Evolutionary conservation across 768 basidiomycete species (phyloP).

Genomic region (Crepidotus variabilis): DNA sequence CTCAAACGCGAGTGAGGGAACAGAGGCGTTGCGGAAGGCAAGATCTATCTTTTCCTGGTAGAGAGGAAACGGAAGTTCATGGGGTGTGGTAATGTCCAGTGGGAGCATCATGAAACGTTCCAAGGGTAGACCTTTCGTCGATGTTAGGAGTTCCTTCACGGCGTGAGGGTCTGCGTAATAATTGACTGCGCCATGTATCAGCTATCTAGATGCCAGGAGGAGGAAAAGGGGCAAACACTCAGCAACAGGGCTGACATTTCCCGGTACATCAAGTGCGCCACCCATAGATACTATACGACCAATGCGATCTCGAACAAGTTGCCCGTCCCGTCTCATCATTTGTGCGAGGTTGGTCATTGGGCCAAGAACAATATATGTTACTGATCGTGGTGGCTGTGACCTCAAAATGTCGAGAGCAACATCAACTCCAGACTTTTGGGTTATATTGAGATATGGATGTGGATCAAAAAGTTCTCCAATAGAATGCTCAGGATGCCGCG

Average conservation of each 20-base stretch:
- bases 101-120: slow-evolving; percentile 70
- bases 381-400: slow-evolving; percentile 41
- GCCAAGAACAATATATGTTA: slow-evolving; percentile 73
- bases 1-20: slow-evolving; percentile 40
- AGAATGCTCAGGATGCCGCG: slow-evolving; percentile 65
- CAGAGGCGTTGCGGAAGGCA: slow-evolving; percentile 43
- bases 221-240: slow-evolving; percentile 59
- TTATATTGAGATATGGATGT: slow-evolving; percentile 44
- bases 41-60: slow-evolving; percentile 61
- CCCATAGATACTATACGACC: slow-evolving; percentile 89
- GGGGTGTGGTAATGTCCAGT: slow-evolving; percentile 79
- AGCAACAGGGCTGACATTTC: slow-evolving; percentile 76
- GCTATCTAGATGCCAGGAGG: not conserved
- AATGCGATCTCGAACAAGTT: slow-evolving; percentile 51
- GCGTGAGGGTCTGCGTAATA: slow-evolving; percentile 88
- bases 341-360: slow-evolving; percentile 79
- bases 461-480: slow-evolving; percentile 19
- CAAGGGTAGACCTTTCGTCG: slow-evolving; percentile 48
- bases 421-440: slow-evolving; percentile 45
- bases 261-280: slow-evolving; percentile 89
- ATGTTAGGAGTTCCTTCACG: slow-evolving; percentile 61
- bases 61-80: slow-evolving; percentile 69
- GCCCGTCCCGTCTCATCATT: slow-evolving; percentile 52
- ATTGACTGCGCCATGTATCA: slow-evolving; percentile 51
- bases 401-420: slow-evolving; percentile 54